Percentiles rank a stretch among this genome's conserved stretches.
Evolutionary conservation across 2,329 filamentous ascomycete genomes (phyloP).

Genomic region (Calonectria henricotiae): DNA sequence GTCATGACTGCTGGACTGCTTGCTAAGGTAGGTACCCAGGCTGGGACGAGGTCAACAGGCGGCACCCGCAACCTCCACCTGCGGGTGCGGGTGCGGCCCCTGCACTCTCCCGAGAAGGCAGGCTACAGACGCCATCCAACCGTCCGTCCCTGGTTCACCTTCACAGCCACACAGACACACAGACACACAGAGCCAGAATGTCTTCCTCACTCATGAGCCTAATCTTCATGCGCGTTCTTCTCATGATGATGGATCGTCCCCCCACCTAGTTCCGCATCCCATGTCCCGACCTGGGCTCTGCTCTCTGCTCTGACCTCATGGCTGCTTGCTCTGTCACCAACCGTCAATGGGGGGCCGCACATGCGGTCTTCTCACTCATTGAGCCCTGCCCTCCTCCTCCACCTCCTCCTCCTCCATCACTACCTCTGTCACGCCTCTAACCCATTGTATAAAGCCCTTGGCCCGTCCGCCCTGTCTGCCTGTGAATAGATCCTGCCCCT

Average conservation of each 20-base stretch:
- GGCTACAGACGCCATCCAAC: constrained; percentile 24
- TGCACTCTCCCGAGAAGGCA: constrained; percentile 12
- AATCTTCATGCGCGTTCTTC: background rate
- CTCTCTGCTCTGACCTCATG: constrained; percentile 36
- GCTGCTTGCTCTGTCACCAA: constrained; percentile 38
- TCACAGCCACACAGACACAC: constrained; percentile 23
- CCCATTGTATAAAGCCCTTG: constrained; percentile 45
- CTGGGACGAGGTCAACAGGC: background rate
- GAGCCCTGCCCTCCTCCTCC: background rate
- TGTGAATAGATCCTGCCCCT: background rate
- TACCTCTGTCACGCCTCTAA: background rate
- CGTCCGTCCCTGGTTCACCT: background rate
- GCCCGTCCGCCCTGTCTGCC: constrained; percentile 21
- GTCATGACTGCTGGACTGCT: background rate
- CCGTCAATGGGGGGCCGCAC: constrained; percentile 43
- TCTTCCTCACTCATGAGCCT: constrained; percentile 13
- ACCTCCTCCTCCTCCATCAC: background rate
- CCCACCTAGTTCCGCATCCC: constrained; percentile 19
- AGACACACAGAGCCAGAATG: constrained; percentile 3
- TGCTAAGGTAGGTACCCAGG: background rate
- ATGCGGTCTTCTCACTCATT: constrained; percentile 17
- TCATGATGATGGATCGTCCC: constrained; percentile 25
- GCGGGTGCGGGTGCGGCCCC: background rate
- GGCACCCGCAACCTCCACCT: background rate
- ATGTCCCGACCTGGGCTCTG: constrained; percentile 22